Percentiles rank a stretch among this genome's conserved stretches.
Evolutionary conservation across 495 filamentous ascomycete genomes (phyloP).

Genomic region (Penicillium goetzii): DNA sequence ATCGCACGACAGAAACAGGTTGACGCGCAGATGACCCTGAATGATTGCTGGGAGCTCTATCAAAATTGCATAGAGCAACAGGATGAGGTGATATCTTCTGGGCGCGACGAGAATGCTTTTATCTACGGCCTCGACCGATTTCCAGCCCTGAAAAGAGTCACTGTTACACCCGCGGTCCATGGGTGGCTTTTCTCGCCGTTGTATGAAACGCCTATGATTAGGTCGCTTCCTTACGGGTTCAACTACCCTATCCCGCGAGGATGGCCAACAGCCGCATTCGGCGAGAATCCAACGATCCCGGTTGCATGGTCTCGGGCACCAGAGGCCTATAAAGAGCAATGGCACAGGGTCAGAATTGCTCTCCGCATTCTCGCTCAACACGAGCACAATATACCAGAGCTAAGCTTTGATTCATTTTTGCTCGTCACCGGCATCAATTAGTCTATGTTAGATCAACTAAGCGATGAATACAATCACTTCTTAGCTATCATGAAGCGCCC

Average conservation of each 20-base stretch:
- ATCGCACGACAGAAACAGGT: background rate
- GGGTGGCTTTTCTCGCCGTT: conserved; percentile 24
- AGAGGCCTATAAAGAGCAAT: conserved; percentile 22
- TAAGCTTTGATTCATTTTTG: background rate
- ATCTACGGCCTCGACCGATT: conserved; percentile 4
- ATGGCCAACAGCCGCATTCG: conserved; percentile 21
- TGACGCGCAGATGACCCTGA: background rate
- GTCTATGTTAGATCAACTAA: background rate
- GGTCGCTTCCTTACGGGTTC: conserved; percentile 33
- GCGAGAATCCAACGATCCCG: background rate
- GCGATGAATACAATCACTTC: background rate
- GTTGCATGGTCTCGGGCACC: conserved; percentile 11
- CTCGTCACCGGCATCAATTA: background rate
- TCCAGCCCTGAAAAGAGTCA: conserved; percentile 1
- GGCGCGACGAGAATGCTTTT: background rate
- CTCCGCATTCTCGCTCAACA: conserved; percentile 15
- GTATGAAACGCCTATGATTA: conserved; percentile 40
- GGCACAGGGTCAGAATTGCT: conserved; percentile 23
- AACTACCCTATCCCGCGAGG: conserved; percentile 36
- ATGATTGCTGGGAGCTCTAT: background rate
- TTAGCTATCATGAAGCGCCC: background rate
- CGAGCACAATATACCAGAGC: background rate
- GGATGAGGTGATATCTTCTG: background rate
- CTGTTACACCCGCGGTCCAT: conserved; percentile 11
- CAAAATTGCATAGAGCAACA: background rate